phyloP scores from a whole-genome alignment of 2,329 filamentous ascomycete genomes.

The Aspergillus sp. region DNA sequence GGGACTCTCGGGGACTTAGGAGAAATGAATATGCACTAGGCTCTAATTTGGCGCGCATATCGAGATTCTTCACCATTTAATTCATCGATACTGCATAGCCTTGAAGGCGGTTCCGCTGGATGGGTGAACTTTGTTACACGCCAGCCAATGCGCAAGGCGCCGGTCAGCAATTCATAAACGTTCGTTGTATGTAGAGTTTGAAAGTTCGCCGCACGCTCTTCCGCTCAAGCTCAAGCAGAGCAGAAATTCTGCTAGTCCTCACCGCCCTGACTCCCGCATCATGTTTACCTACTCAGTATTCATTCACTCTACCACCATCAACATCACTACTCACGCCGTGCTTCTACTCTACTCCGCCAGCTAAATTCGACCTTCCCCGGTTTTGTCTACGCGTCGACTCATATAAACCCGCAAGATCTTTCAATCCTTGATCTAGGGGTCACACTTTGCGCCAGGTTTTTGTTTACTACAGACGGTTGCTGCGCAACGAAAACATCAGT shows the following conservation, averaged over 20 bases:
- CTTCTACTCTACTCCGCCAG: too few relatives aligned
- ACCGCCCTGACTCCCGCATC: neutral
- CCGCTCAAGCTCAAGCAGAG: too few relatives aligned
- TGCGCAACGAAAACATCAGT: conserved; percentile 25
- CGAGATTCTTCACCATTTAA: conserved; percentile 15
- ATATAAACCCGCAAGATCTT: neutral
- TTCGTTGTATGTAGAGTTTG: too few relatives aligned
- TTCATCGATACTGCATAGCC: neutral
- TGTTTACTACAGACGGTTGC: conserved; percentile 21
- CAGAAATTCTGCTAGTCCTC: neutral
- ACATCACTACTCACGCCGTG: too few relatives aligned
- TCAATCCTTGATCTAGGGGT: too few relatives aligned
- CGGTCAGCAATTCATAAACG: neutral
- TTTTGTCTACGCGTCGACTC: neutral
- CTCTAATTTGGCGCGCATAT: conserved; percentile 29
- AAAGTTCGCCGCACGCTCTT: too few relatives aligned
- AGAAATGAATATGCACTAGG: conserved; percentile 23
- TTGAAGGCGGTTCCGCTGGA: neutral
- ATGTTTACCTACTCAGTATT: neutral
- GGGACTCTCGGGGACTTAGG: conserved; percentile 42
- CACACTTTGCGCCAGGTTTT: conserved; percentile 11
- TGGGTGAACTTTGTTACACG: neutral
- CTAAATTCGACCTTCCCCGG: too few relatives aligned
- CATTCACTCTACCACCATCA: too few relatives aligned
- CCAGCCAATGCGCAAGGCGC: neutral